phyloP scores from a whole-genome alignment of 1,284 basidiomycete species.

The Microbotryum silenes-acaulis region DNA sequence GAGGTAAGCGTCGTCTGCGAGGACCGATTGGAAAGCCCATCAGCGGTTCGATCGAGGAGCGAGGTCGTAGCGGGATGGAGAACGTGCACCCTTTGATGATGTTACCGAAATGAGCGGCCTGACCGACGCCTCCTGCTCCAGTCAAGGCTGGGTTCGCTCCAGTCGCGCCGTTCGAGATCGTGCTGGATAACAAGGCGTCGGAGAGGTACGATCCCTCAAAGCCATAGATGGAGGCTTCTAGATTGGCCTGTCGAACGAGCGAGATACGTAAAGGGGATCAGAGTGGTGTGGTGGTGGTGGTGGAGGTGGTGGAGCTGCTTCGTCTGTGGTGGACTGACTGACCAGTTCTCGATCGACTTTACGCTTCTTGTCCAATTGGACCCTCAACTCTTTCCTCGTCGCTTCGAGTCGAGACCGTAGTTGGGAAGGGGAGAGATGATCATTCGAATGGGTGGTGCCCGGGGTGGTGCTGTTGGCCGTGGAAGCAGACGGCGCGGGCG shows the following conservation, averaged over 20 bases:
- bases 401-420: conserved; percentile 14
- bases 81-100: conserved; percentile 41
- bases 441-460: too few species aligned
- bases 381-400: conserved; percentile 15
- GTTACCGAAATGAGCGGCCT: conserved; percentile 34
- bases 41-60: background rate
- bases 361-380: conserved; percentile 29
- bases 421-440: too few species aligned
- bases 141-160: conserved; percentile 12
- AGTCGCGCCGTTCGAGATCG: background rate
- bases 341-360: conserved; percentile 32
- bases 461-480: too few species aligned
- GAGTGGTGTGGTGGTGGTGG: too few species aligned
- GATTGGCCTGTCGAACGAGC: conserved; percentile 39
- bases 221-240: conserved; percentile 45
- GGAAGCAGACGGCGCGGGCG: too few species aligned
- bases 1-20: conserved; percentile 28
- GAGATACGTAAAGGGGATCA: too few species aligned
- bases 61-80: too few species aligned
- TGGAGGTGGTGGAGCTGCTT: too few species aligned
- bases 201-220: conserved; percentile 47
- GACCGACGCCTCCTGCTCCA: conserved; percentile 11
- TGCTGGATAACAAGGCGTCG: conserved; percentile 23
- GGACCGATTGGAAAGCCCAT: background rate
- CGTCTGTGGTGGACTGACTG: conserved; percentile 4